Conservation (phyloP, 805 yeast species). For the Saccharomycopsis synnaedendra region DNA sequence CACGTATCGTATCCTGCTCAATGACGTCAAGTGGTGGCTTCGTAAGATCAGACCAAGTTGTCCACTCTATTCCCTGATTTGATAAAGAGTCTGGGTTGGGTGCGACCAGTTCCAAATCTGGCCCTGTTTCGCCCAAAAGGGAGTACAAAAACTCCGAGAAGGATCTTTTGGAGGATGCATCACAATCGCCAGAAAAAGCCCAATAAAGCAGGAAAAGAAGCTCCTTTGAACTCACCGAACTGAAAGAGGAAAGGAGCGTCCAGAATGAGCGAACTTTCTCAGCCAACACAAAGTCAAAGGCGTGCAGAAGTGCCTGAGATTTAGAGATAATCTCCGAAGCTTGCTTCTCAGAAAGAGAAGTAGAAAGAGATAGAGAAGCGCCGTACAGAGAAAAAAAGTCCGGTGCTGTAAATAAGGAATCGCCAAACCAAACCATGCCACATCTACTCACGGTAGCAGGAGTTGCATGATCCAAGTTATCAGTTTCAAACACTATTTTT, state of each 20-base stretch:
- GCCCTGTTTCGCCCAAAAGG: neutral
- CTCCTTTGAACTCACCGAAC: conserved; percentile 24
- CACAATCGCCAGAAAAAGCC: conserved; percentile 30
- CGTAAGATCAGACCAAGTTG: conserved; percentile 26
- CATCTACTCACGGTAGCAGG: conserved; percentile 91
- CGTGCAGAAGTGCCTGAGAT: conserved; percentile 25
- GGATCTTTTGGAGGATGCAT: conserved; percentile 17
- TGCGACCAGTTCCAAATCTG: neutral
- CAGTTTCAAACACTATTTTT: conserved; percentile 67
- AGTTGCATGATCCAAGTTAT: conserved; percentile 54
- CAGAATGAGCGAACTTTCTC: conserved; percentile 17
- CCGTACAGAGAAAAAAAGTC: conserved; percentile 4
- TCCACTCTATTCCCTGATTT: neutral
- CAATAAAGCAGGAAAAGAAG: conserved; percentile 21
- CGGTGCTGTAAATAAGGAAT: conserved; percentile 18
- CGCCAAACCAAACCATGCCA: conserved; percentile 74
- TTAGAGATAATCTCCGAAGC: no score
- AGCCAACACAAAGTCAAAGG: conserved; percentile 35
- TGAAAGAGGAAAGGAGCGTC: neutral
- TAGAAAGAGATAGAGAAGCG: no score
- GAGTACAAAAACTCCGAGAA: conserved; percentile 21
- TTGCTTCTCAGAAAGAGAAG: no score
- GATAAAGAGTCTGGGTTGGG: neutral
- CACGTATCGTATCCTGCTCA: conserved; percentile 34
- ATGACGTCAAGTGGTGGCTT: conserved; percentile 25